Conservation (phyloP, 257 asterid species). For the Cruciata laevipes region DNA sequence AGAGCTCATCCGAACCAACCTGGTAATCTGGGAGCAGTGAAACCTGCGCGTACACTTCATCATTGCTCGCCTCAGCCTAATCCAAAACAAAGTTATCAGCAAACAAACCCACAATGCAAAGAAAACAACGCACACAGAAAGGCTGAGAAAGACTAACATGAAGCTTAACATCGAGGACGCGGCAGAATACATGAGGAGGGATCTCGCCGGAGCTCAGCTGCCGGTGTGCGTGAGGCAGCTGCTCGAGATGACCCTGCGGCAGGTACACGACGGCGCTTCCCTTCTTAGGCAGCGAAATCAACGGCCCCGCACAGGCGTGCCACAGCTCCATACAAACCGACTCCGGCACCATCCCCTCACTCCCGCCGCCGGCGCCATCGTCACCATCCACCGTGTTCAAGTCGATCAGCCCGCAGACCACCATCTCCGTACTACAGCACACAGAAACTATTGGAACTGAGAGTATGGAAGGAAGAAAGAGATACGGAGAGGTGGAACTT, state of each 20-base stretch:
- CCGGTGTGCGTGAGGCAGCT: constrained; percentile 51
- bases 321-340: constrained; percentile 92
- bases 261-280: constrained; percentile 80
- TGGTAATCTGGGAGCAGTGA: constrained; percentile 70
- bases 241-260: constrained; percentile 91
- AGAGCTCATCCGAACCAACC: constrained; percentile 27
- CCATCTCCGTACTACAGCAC: constrained; percentile 27
- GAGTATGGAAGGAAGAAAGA: not conserved
- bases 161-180: constrained; percentile 86
- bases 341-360: constrained; percentile 26
- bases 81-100: not conserved
- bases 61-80: constrained; percentile 79
- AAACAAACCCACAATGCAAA: not conserved
- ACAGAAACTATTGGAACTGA: not conserved
- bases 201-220: constrained; percentile 37
- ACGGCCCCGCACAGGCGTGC: constrained; percentile 99
- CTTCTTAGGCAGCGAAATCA: constrained; percentile 83
- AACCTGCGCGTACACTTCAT: constrained; percentile 89
- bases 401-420: constrained; percentile 62
- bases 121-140: not conserved
- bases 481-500: not conserved
- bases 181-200: constrained; percentile 84
- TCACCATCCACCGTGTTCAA: constrained; percentile 63
- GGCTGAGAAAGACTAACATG: constrained; percentile 36
- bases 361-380: constrained; percentile 30